Evolutionary conservation across 129 eudicot species (phyloP), one percentile per base, ranked within the genome.

Genomic region (Flaveria trinervia): DNA sequence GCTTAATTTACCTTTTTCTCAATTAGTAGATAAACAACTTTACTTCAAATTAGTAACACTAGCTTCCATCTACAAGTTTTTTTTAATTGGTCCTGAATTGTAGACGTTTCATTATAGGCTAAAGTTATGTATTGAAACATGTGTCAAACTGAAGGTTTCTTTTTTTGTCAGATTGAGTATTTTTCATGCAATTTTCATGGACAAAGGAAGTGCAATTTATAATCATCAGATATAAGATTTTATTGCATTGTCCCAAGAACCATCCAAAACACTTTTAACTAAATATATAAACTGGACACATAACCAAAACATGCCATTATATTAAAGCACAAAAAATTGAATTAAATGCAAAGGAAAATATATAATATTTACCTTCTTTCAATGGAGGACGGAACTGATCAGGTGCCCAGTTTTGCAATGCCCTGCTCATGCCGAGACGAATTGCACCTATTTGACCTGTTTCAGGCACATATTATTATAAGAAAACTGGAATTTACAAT

Each of bases 361-460:
- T 41, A 20, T 13, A 50, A 43, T 4, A 30, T 65, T 46, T 83
- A 92, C 98, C 94, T 84, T 85, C 83, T 88, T 80, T 88, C 18
- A 93, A 77, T 44, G 97, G 95, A 82, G 98, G 98, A 23, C 96
- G 96, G 44, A 86, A 70, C 57, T 81, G 78, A 46, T 80, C 92
- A 11, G 98, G 98, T 59, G 89, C 98, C 98, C 98, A 93, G 78
- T 83, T 83, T 76, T 93, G 97, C 73, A 90, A 79, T 20, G 98
- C 98, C 80, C 96, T 88, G 81, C 98, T 93, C 88, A 93, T 87
- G 43, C 98, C 97, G 77, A 93, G 76, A 16, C 88, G 98, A 20
- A 93, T 82, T 36, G 97, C 98, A 30, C 96, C 97, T 73, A 93
- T 87, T 86, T 93, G 98, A 74, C 98, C 98, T 93, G 90, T 68